Conservation (phyloP, 2,329 filamentous ascomycete genomes). For the Blastomyces gilchristii region DNA sequence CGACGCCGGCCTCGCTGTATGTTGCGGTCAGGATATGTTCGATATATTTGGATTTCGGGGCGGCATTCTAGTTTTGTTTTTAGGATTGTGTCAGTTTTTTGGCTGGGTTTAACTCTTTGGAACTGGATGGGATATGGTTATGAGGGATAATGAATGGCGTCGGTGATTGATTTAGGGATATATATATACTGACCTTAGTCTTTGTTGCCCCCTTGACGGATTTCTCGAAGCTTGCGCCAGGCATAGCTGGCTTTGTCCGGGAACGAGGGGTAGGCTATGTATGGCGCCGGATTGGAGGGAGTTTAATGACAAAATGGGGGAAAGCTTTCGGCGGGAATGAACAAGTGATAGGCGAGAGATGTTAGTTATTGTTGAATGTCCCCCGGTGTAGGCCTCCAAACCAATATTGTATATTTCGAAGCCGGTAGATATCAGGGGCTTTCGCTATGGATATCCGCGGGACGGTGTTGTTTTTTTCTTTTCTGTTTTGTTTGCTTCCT, state of each 20-base stretch:
- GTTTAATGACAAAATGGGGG: neutral
- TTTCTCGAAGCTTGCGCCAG: constrained; percentile 89
- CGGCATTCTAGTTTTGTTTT: constrained; percentile 56
- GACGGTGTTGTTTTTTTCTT: neutral
- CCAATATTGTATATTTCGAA: neutral
- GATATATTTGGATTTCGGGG: constrained; percentile 98
- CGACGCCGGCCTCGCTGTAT: constrained; percentile 86
- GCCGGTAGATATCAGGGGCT: neutral
- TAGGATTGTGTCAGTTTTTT: neutral
- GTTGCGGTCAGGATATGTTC: constrained; percentile 95
- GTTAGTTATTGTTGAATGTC: neutral
- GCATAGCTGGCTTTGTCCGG: constrained; percentile 10
- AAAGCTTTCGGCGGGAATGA: too few species aligned
- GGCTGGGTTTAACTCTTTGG: neutral
- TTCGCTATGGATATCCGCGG: neutral
- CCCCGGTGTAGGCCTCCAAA: neutral
- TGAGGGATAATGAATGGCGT: neutral
- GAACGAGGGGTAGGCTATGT: neutral
- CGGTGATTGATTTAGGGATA: too few species aligned
- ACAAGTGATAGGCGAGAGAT: neutral
- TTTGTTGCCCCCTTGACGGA: constrained; percentile 98
- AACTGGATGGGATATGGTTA: too few species aligned
- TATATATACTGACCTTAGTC: constrained; percentile 60
- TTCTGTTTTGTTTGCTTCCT: neutral
- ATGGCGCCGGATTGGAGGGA: neutral